Percentiles rank a stretch among this genome's conserved stretches.
Conservation (phyloP, 805 yeast species). For the Grigorovia yakushimaensis region DNA sequence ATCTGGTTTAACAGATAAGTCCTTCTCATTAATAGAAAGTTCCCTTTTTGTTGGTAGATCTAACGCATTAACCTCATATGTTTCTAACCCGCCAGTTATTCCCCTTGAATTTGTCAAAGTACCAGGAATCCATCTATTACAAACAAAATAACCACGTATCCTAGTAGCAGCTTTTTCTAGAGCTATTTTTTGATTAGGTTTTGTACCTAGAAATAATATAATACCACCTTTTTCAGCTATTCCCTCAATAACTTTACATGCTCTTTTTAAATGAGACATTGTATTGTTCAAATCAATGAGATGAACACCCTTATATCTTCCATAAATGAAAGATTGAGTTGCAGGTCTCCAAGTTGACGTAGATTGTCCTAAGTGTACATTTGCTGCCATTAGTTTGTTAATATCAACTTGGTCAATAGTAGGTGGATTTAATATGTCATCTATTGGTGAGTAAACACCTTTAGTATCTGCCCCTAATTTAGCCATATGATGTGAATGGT, state of each 20-base stretch:
- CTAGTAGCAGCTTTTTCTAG: conserved; percentile 73
- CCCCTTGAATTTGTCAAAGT: conserved; percentile 77
- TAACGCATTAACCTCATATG: conserved; percentile 67
- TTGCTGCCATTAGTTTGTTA: conserved; percentile 73
- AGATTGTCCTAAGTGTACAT: conserved; percentile 93
- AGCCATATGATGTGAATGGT: conserved; percentile 46
- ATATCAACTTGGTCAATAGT: conserved; percentile 49
- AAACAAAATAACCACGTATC: conserved; percentile 69
- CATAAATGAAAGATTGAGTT: conserved; percentile 79
- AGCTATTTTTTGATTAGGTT: conserved; percentile 63
- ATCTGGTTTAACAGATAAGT: conserved; percentile 71
- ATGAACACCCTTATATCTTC: conserved; percentile 83
- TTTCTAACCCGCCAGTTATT: conserved; percentile 47
- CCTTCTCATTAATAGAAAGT: conserved; percentile 40
- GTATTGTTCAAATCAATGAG: conserved; percentile 87
- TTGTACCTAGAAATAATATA: conserved; percentile 75
- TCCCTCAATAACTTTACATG: conserved; percentile 76
- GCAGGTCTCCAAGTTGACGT: conserved; percentile 65
- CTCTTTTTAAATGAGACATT: conserved; percentile 60
- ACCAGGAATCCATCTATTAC: conserved; percentile 90
- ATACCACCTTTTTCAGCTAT: conserved; percentile 79
- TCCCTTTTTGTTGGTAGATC: conserved; percentile 57
- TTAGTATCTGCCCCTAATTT: conserved; percentile 53
- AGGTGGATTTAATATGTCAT: conserved; percentile 52
- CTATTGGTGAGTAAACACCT: conserved; percentile 60